Evolutionary conservation across 176 grass and related monocot species (phyloP).

Genomic region (Melocanna baccifera): DNA sequence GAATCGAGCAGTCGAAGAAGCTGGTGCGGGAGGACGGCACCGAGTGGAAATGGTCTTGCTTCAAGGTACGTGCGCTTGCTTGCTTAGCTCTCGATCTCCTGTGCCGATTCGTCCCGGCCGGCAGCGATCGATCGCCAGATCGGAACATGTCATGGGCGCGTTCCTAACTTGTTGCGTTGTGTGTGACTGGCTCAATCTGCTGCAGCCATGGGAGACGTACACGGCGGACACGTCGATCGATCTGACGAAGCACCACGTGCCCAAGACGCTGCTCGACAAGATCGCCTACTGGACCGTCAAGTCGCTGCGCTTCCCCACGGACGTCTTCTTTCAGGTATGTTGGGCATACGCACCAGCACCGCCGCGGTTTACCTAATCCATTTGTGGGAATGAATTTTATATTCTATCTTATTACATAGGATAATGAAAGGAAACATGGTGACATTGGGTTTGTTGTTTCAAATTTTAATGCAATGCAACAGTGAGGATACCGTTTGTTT

Average conservation of each 20-base stretch:
- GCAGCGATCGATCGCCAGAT: background rate
- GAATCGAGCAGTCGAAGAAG: conserved; percentile 55
- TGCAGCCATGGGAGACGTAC: conserved; percentile 74
- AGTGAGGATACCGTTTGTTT: background rate
- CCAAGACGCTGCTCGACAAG: conserved; percentile 63
- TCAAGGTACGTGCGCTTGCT: conserved; percentile 46
- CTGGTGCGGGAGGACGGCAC: conserved; percentile 65
- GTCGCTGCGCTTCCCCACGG: conserved; percentile 62
- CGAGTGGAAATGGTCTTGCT: conserved; percentile 82
- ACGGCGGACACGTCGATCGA: conserved; percentile 61
- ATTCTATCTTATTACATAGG: background rate
- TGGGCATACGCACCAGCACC: background rate
- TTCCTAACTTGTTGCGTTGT: background rate
- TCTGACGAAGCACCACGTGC: conserved; percentile 62
- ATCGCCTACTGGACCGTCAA: conserved; percentile 73
- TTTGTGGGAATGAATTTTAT: too few relatives aligned
- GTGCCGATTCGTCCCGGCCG: background rate
- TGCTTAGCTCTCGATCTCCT: background rate
- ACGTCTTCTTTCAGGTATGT: conserved; percentile 74
- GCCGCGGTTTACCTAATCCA: background rate
- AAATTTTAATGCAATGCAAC: background rate
- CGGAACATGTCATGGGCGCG: background rate
- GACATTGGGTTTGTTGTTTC: background rate
- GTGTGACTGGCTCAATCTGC: background rate
- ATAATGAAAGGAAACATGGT: background rate